A percentile compares a stretch with the other conserved stretches of the same genome.
Conservation (phyloP, 139 green algal species). For the Chlorella sp. region DNA sequence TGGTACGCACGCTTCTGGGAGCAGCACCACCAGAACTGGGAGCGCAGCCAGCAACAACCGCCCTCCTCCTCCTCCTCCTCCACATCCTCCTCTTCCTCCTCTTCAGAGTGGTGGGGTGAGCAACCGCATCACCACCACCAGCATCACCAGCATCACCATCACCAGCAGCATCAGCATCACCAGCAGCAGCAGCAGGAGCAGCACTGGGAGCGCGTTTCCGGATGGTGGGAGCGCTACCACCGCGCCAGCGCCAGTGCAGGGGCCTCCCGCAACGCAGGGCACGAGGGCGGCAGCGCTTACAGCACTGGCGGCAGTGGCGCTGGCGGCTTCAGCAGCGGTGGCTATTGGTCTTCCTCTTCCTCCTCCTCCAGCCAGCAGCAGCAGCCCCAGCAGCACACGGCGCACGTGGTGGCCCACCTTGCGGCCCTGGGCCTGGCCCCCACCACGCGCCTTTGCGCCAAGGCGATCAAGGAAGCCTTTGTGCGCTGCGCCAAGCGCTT, state of each 20-base stretch:
- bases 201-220: not conserved
- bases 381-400: no score
- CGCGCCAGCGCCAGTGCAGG: not conserved
- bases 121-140: no score
- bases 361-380: no score
- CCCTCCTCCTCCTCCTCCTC: no score
- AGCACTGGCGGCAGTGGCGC: not conserved
- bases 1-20: not conserved
- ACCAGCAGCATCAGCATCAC: not conserved
- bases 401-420: not conserved
- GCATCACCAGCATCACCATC: not conserved
- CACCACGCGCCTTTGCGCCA: not conserved
- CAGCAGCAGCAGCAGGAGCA: not conserved
- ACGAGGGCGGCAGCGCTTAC: no score
- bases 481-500: not conserved
- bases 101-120: no score
- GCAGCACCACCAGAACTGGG: not conserved
- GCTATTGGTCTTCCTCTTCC: no score
- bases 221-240: not conserved
- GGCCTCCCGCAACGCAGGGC: no score
- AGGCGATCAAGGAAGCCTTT: not conserved
- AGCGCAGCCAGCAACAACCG: no score
- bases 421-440: not conserved
- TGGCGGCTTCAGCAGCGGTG: not conserved
- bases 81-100: no score